Conservation (phyloP, 225 moss, liverwort and hornwort species). For the Sphagnum contortum region DNA sequence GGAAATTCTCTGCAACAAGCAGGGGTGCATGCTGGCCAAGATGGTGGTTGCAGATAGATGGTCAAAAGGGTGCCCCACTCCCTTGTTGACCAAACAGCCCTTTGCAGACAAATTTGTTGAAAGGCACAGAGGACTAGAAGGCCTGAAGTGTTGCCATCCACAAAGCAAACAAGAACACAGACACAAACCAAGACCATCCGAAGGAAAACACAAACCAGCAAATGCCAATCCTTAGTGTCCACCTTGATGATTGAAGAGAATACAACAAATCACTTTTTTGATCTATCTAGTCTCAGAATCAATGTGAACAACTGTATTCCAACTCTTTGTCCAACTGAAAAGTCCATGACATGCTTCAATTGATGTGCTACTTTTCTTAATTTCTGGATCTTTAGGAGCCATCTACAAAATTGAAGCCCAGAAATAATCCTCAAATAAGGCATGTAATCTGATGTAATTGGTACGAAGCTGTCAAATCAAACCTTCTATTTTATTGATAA, state of each 20-base stretch:
- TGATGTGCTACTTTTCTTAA: too few relatives aligned
- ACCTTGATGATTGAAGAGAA: slow-evolving; percentile 31
- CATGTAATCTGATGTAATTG: too few relatives aligned
- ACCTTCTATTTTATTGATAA: too few relatives aligned
- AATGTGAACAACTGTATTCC: too few relatives aligned
- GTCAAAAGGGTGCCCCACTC: slow-evolving; percentile 27
- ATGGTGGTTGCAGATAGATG: too few relatives aligned
- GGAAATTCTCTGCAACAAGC: slow-evolving; percentile 43
- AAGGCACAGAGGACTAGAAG: slow-evolving; percentile 54
- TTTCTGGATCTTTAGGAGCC: too few relatives aligned
- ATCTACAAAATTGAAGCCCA: too few relatives aligned
- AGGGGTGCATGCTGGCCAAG: slow-evolving; percentile 17
- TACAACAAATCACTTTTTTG: not conserved
- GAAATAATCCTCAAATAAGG: too few relatives aligned
- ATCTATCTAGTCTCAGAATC: too few relatives aligned
- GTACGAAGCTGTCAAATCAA: too few relatives aligned
- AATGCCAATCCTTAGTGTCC: slow-evolving; percentile 53
- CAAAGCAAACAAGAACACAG: slow-evolving; percentile 68
- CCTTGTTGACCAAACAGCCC: slow-evolving; percentile 60
- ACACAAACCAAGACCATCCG: slow-evolving; percentile 74
- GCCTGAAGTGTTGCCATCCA: slow-evolving; percentile 53
- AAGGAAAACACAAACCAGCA: slow-evolving; percentile 60
- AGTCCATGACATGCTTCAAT: too few relatives aligned
- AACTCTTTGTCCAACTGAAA: too few relatives aligned
- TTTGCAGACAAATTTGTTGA: slow-evolving; percentile 72